A percentile compares a stretch with the other conserved stretches of the same genome.
Evolutionary conservation across 208 protist genomes (phyloP).

Genomic region (Lotmaria passim): DNA sequence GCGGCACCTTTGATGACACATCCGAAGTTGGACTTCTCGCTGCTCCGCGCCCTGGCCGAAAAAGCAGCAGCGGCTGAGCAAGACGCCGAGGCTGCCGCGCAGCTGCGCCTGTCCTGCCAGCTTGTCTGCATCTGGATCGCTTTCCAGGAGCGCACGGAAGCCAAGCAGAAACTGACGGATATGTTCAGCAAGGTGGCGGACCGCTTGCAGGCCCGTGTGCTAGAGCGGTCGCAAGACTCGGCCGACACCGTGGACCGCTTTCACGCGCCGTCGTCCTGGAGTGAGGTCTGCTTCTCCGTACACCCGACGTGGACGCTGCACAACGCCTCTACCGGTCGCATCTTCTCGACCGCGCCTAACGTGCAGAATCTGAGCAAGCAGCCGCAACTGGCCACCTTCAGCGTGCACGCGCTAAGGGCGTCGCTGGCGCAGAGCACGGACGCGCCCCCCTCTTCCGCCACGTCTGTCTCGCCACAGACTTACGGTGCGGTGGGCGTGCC

Average conservation of each 20-base stretch:
- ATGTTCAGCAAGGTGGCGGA: slow-evolving; percentile 32
- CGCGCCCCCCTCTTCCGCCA: slow-evolving; percentile 4
- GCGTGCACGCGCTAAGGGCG: slow-evolving; percentile 4
- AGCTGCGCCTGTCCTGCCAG: slow-evolving; percentile 26
- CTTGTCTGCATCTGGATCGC: slow-evolving; percentile 52
- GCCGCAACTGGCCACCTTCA: slow-evolving; percentile 31
- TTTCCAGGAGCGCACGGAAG: slow-evolving; percentile 43
- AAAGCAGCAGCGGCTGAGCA: neutral
- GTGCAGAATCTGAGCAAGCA: slow-evolving; percentile 72
- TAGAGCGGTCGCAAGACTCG: slow-evolving; percentile 14
- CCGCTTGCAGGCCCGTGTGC: slow-evolving; percentile 30
- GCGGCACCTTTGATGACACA: neutral
- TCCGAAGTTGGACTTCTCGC: slow-evolving; percentile 4
- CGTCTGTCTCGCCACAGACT: too few species aligned
- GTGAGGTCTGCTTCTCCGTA: slow-evolving; percentile 61
- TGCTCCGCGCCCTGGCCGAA: slow-evolving; percentile 14
- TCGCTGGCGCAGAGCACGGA: neutral
- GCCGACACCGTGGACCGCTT: neutral
- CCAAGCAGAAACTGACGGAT: slow-evolving; percentile 31
- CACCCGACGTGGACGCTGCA: slow-evolving; percentile 77
- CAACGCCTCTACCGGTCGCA: slow-evolving; percentile 55
- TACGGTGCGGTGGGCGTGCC: slow-evolving; percentile 8
- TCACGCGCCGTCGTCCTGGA: neutral
- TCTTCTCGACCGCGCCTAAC: slow-evolving; percentile 67
- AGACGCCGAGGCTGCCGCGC: neutral